Conservation (phyloP, 257 asterid genomes). For the Mitragyna speciosa region DNA sequence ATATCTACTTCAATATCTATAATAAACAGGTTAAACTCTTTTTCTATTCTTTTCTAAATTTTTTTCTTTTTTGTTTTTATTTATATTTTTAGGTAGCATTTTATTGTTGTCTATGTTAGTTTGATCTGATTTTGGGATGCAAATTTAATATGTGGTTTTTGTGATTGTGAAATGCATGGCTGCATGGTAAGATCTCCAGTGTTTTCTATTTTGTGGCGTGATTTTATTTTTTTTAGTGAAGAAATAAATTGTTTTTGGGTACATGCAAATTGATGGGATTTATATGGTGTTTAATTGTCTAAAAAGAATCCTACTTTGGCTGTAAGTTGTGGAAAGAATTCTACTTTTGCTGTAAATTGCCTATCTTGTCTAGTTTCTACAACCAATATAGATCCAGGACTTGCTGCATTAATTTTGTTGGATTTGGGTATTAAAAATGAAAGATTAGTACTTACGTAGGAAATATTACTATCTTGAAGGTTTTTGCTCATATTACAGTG, state of each 20-base stretch:
- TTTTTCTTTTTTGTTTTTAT: background rate
- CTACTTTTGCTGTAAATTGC: background rate
- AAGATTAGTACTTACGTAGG: background rate
- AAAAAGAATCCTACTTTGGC: background rate
- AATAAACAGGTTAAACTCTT: conserved; percentile 66
- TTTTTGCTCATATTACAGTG: background rate
- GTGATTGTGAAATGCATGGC: conserved; percentile 6
- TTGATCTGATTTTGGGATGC: background rate
- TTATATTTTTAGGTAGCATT: too few relatives aligned
- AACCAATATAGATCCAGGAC: background rate
- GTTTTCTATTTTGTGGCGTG: background rate
- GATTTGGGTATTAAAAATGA: background rate
- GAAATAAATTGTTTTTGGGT: background rate
- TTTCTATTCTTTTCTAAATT: background rate
- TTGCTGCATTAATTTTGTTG: background rate
- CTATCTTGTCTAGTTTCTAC: background rate
- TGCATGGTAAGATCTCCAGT: background rate
- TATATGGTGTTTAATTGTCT: background rate
- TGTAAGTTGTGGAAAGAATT: too few relatives aligned
- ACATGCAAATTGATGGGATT: background rate
- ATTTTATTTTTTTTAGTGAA: background rate
- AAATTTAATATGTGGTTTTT: background rate
- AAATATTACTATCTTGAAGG: background rate
- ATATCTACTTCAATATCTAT: conserved; percentile 93
- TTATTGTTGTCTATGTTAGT: background rate